A percentile compares a stretch with the other conserved stretches of the same genome.
phyloP scores from a whole-genome alignment of 2,329 filamentous ascomycete genomes.

The Hypoxylon sp. region DNA sequence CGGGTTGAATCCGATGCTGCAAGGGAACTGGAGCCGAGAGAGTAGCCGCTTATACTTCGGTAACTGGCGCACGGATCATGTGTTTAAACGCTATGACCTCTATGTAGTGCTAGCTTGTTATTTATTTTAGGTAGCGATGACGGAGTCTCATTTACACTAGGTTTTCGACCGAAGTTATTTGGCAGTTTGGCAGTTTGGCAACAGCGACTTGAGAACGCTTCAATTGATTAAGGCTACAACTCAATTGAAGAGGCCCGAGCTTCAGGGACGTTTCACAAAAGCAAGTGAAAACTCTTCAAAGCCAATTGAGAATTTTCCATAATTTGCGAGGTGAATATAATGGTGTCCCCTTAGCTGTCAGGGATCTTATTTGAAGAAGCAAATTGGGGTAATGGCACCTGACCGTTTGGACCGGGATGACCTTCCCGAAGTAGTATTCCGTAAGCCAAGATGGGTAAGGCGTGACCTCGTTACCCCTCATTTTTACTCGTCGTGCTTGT shows the following conservation, averaged over 20 bases:
- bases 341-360: conserved; percentile 22
- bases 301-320: conserved; percentile 28
- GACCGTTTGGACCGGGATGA: conserved; percentile 38
- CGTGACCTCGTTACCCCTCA: conserved; percentile 41
- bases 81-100: conserved; percentile 20
- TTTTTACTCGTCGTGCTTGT: conserved; percentile 38
- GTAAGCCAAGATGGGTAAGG: conserved; percentile 34
- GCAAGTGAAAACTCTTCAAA: conserved; percentile 3
- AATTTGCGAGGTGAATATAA: conserved; percentile 32
- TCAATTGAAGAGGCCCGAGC: conserved; percentile 27
- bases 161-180: conserved; percentile 20
- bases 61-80: conserved; percentile 24
- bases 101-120: background rate
- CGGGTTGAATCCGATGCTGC: conserved; percentile 9
- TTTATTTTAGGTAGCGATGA: conserved; percentile 18
- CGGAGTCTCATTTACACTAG: conserved; percentile 14
- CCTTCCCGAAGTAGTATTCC: conserved; percentile 41
- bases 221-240: conserved; percentile 1
- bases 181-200: no score
- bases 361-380: conserved; percentile 37
- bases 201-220: conserved; percentile 8
- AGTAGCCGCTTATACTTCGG: conserved; percentile 38
- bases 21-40: conserved; percentile 26
- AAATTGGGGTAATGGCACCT: conserved; percentile 42
- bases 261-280: conserved; percentile 9